Evolutionary conservation across 192 early-diverging fungal species (phyloP).

Genomic region (Coemansia sp.): DNA sequence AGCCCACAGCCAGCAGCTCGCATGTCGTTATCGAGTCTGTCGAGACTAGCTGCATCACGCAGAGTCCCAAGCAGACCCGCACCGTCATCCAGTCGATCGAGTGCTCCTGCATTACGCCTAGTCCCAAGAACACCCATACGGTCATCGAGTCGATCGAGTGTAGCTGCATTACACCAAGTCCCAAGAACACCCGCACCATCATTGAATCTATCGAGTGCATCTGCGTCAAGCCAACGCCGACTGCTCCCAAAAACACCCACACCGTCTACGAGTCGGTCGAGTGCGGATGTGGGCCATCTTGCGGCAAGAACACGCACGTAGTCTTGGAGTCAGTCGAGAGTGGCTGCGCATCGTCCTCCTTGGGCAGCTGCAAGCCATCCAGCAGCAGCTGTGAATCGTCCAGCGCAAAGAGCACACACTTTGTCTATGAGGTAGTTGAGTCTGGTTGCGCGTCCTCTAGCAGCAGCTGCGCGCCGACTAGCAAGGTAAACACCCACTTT

Average conservation of each 20-base stretch:
- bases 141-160: slow-evolving; percentile 27
- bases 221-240: not conserved
- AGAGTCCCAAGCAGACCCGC: slow-evolving; percentile 9
- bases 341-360: slow-evolving; percentile 2
- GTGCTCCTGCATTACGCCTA: not conserved
- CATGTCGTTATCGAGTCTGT: slow-evolving; percentile 19
- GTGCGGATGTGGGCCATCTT: not conserved
- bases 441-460: not conserved
- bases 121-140: slow-evolving; percentile 17
- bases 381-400: not conserved
- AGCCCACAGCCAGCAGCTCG: not conserved
- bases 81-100: slow-evolving; percentile 24
- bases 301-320: slow-evolving; percentile 8
- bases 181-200: slow-evolving; percentile 2
- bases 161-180: not conserved
- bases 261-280: slow-evolving; percentile 28
- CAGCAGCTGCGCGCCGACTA: not conserved
- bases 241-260: slow-evolving; percentile 19
- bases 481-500: not conserved
- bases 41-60: not conserved
- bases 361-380: not conserved
- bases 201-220: slow-evolving; percentile 11
- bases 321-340: slow-evolving; percentile 8
- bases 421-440: not conserved
- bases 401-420: not conserved